Evolutionary conservation across 768 basidiomycete species (phyloP).

Genomic region (Lactifluus piperatus): DNA sequence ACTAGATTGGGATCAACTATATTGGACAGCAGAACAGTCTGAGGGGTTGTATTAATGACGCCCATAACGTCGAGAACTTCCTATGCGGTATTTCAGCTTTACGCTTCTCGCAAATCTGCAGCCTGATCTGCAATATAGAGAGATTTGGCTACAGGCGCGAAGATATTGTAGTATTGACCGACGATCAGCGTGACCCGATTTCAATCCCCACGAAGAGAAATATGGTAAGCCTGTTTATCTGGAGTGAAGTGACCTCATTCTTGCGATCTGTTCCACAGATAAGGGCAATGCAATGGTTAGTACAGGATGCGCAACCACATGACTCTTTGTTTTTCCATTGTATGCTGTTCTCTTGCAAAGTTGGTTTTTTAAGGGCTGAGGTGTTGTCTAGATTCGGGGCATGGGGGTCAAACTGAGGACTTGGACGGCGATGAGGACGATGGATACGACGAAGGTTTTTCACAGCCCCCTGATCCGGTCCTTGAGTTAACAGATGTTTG

Average conservation of each 20-base stretch:
- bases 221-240: slow-evolving; percentile 30
- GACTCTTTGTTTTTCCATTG: slow-evolving; percentile 49
- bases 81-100: slow-evolving; percentile 27
- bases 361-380: background rate
- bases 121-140: slow-evolving; percentile 22
- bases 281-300: slow-evolving; percentile 51
- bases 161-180: slow-evolving; percentile 52
- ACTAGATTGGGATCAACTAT: slow-evolving; percentile 49
- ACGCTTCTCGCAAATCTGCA: background rate
- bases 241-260: background rate
- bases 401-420: slow-evolving; percentile 88
- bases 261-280: slow-evolving; percentile 25
- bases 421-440: slow-evolving; percentile 68
- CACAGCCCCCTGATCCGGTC: background rate
- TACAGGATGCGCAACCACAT: slow-evolving; percentile 42
- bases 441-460: slow-evolving; percentile 67
- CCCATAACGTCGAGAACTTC: slow-evolving; percentile 43
- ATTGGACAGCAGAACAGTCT: slow-evolving; percentile 35
- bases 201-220: slow-evolving; percentile 45
- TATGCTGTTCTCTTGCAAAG: slow-evolving; percentile 17
- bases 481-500: background rate
- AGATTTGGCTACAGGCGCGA: slow-evolving; percentile 40
- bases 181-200: slow-evolving; percentile 37
- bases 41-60: slow-evolving; percentile 54
- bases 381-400: slow-evolving; percentile 63